Evolutionary conservation across 2,329 filamentous ascomycete genomes (phyloP).

Genomic region (Ascochyta lentis): DNA sequence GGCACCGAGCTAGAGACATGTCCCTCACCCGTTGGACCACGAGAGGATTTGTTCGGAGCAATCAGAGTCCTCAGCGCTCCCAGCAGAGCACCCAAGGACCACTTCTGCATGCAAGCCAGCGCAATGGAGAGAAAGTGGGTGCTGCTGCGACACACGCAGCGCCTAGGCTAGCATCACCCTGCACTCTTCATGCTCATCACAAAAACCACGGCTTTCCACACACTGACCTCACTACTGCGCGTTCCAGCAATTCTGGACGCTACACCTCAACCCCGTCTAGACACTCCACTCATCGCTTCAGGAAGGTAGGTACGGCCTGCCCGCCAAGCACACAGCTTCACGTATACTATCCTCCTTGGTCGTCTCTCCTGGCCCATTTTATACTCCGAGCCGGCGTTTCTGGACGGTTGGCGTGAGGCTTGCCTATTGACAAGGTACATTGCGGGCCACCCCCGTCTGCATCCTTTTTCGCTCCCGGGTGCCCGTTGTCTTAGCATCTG

Average conservation of each 20-base stretch:
- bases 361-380: constrained; percentile 32
- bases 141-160: constrained; percentile 33
- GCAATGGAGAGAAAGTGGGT: constrained; percentile 25
- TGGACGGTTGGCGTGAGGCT: constrained; percentile 42
- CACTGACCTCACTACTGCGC: constrained; percentile 21
- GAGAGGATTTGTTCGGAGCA: constrained; percentile 23
- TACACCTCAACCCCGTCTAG: constrained; percentile 25
- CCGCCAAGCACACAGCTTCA: constrained; percentile 40
- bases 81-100: constrained; percentile 8
- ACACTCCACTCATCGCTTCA: constrained; percentile 21
- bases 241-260: constrained; percentile 26
- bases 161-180: constrained; percentile 28
- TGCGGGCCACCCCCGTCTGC: constrained; percentile 38
- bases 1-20: constrained; percentile 17
- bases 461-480: constrained; percentile 38
- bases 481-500: constrained; percentile 42
- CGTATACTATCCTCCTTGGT: constrained; percentile 23
- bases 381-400: constrained; percentile 38
- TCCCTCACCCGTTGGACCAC: constrained; percentile 27
- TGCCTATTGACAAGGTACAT: constrained; percentile 34
- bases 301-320: constrained; percentile 28
- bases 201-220: constrained; percentile 23
- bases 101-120: constrained; percentile 33
- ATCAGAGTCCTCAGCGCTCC: constrained; percentile 19
- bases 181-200: constrained; percentile 17